Conservation (phyloP, 441 rosid genomes). For the Lepidium campestre region DNA sequence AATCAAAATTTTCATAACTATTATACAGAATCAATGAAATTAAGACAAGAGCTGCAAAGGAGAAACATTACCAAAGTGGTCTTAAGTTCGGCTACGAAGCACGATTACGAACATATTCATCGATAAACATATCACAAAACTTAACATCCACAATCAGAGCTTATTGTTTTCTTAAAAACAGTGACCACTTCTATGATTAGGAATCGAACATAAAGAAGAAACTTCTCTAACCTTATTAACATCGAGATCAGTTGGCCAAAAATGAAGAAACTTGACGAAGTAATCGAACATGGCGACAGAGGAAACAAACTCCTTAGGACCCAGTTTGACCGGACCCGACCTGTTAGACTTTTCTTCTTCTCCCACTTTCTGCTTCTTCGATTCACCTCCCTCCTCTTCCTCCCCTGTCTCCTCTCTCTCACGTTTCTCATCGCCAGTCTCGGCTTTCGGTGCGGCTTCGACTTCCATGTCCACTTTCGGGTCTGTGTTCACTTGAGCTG, state of each 20-base stretch:
- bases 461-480: slow-evolving; percentile 52
- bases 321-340: slow-evolving; percentile 39
- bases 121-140: not conserved
- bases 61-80: not conserved
- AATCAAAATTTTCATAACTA: not conserved
- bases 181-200: not conserved
- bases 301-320: slow-evolving; percentile 76
- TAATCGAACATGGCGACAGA: slow-evolving; percentile 77
- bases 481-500: slow-evolving; percentile 18
- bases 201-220: not conserved
- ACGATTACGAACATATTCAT: not conserved
- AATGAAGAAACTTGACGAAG: slow-evolving; percentile 56
- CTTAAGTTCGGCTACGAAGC: not conserved
- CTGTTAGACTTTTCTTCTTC: slow-evolving; percentile 34
- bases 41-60: not conserved
- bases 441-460: slow-evolving; percentile 26
- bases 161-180: not conserved
- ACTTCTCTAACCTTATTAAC: slow-evolving; percentile 50
- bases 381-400: slow-evolving; percentile 26
- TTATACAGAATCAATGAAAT: not conserved
- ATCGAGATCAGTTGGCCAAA: slow-evolving; percentile 64
- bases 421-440: slow-evolving; percentile 43
- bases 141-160: not conserved
- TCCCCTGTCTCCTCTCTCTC: slow-evolving; percentile 36
- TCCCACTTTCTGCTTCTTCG: slow-evolving; percentile 48